Percentiles rank a stretch among this genome's conserved stretches.
Conservation (phyloP, 2,329 filamentous ascomycete genomes). For the Raffaelea arxii region DNA sequence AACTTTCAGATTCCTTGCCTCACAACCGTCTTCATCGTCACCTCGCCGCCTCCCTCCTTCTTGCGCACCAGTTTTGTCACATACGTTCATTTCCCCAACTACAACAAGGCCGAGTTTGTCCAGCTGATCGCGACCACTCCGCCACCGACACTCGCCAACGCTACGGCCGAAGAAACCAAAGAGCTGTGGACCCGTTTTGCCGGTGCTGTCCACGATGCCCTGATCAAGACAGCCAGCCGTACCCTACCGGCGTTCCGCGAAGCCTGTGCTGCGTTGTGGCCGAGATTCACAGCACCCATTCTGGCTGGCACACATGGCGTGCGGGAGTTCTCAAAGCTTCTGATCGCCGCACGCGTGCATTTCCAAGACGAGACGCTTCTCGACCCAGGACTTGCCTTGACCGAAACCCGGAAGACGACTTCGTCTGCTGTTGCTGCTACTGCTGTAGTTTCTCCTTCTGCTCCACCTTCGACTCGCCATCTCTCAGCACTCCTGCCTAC, state of each 20-base stretch:
- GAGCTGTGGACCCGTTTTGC: constrained; percentile 76
- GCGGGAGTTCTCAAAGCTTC: constrained; percentile 74
- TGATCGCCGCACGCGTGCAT: constrained; percentile 58
- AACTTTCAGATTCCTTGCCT: constrained; percentile 61
- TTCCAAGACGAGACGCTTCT: constrained; percentile 67
- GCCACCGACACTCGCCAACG: constrained; percentile 37
- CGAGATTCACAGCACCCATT: constrained; percentile 71
- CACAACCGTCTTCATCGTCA: constrained; percentile 67
- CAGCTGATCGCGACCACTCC: constrained; percentile 57
- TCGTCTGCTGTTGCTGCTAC: background rate
- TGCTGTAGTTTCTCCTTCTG: background rate
- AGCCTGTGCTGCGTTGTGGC: constrained; percentile 70
- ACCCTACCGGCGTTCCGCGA: constrained; percentile 65
- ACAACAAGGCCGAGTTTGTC: constrained; percentile 71
- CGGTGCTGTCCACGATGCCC: constrained; percentile 75
- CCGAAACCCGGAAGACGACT: background rate
- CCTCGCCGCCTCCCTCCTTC: constrained; percentile 57
- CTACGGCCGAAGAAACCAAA: constrained; percentile 40
- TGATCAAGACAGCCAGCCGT: constrained; percentile 70
- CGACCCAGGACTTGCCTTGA: constrained; percentile 49
- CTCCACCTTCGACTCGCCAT: constrained; percentile 5
- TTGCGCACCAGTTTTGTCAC: constrained; percentile 62
- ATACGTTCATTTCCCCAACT: constrained; percentile 75
- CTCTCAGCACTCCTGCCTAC: constrained; percentile 55
- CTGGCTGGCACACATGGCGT: constrained; percentile 61